Conservation (phyloP, 768 basidiomycete species). For the Pisolithus microcarpus region DNA sequence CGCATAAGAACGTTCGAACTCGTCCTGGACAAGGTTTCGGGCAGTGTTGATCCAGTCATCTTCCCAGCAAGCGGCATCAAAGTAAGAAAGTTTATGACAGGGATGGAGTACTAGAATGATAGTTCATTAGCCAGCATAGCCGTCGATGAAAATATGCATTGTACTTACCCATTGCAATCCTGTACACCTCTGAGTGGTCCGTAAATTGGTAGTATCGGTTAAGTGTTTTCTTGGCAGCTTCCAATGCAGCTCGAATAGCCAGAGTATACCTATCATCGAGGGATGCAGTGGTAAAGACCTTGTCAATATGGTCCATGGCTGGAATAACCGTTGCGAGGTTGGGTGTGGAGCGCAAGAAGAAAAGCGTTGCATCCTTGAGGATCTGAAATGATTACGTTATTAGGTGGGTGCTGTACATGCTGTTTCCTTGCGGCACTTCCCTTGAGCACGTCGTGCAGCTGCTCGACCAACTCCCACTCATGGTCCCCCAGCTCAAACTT, state of each 20-base stretch:
- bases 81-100: too few species aligned
- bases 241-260: constrained; percentile 3
- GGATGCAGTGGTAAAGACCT: too few species aligned
- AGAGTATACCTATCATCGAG: constrained; percentile 14
- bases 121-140: too few species aligned
- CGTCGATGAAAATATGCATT: background rate
- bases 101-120: too few species aligned
- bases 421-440: constrained; percentile 1
- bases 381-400: constrained; percentile 4
- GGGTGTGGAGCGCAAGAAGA: background rate
- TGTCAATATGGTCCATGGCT: background rate
- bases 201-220: constrained; percentile 22
- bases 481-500: constrained; percentile 6
- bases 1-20: too few species aligned
- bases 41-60: too few species aligned
- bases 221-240: constrained; percentile 15
- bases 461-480: constrained; percentile 18
- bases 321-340: background rate
- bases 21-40: too few species aligned
- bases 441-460: constrained; percentile 16
- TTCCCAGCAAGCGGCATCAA: too few species aligned
- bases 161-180: constrained; percentile 24
- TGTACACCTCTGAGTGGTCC: constrained; percentile 17
- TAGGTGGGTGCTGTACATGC: background rate
- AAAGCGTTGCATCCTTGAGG: constrained; percentile 16